Evolutionary conservation across 1,284 basidiomycete genomes (phyloP), one percentile per base, ranked within the genome.

Genomic region (Cutaneotrichosporon cutaneum): DNA sequence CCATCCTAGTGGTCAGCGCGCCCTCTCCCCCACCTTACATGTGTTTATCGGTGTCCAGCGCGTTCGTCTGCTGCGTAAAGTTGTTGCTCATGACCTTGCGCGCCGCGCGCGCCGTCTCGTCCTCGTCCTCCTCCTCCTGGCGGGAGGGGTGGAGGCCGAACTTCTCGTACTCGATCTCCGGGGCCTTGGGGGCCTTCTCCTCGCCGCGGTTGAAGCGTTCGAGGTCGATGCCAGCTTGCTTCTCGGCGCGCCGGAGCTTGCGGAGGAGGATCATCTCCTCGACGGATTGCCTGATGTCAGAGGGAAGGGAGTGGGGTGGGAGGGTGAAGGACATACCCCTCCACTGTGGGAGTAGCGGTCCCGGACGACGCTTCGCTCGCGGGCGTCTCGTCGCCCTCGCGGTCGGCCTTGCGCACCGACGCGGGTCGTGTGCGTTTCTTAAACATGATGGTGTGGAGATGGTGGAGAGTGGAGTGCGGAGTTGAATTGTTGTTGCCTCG

Each of bases 51-150:
- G 97, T 93, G 73, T 97, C 94, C 13, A 98, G 83, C 1, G 88
- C 87, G 73, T 96, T 96, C 2, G 94, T 99, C 80, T 98, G 94
- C 66, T 92, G 90, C 0, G 95, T 98, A 76, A 99, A 97, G 81
- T 97, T 96, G 80, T 91, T 94, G 26, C 86, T 83, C 54, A 92
- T 84, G 4, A 97, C 87, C 60, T 88, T 83, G 58, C 90, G 82
- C 30, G 77, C 77, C 21, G 89, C 86, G 65, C 86, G 87, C 4
- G 87, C 85, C 56, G 87, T 85, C 52, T 85, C 83, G 57, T 87
- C 86, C 26, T 55, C 59, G 18, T 33, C 59, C 0, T 32, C 45
- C 7, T 24, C 50, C 2, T 27, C 56, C n/a, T n/a, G 22, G 50
- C 22, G 8, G 52, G 55, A 56, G 39, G 62, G 35, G 58, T 72